phyloP scores from a whole-genome alignment of 1,139 yeast genomes.

The Hyphopichia wangnamkhiaoensis region DNA sequence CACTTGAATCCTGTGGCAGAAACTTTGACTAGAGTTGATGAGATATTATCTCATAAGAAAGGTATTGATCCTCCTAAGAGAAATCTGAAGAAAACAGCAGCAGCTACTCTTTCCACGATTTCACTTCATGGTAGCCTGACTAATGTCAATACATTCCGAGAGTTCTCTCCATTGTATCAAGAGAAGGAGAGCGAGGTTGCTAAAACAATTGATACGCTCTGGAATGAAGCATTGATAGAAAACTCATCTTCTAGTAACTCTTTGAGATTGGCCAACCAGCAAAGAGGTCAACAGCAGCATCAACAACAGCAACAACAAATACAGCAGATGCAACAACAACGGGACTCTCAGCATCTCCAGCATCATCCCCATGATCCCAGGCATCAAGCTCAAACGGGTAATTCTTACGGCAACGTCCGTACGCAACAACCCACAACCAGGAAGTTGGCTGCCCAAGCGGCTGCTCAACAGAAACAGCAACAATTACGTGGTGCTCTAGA shows the following conservation, averaged over 20 bases:
- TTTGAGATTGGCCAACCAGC: constrained; percentile 7
- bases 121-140: constrained; percentile 8
- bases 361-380: constrained; percentile 17
- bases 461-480: constrained; percentile 10
- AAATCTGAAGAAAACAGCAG: constrained; percentile 14
- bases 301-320: constrained; percentile 8
- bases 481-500: background rate
- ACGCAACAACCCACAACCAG: constrained; percentile 38
- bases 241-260: constrained; percentile 5
- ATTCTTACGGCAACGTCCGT: background rate
- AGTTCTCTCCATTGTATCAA: constrained; percentile 33
- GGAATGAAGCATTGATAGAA: constrained; percentile 44
- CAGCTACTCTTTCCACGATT: constrained; percentile 6
- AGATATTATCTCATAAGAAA: constrained; percentile 16
- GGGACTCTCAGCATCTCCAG: constrained; percentile 7
- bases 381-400: background rate
- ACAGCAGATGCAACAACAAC: constrained; percentile 4
- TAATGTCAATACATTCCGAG: constrained; percentile 35
- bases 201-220: constrained; percentile 29
- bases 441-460: constrained; percentile 28
- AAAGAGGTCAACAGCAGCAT: constrained; percentile 13
- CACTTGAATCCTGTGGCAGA: constrained; percentile 69
- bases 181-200: constrained; percentile 35
- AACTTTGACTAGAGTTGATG: constrained; percentile 51
- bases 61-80: constrained; percentile 24